phyloP scores from a whole-genome alignment of 352 stramenopile genomes.

The Phytophthora boehmeriae region DNA sequence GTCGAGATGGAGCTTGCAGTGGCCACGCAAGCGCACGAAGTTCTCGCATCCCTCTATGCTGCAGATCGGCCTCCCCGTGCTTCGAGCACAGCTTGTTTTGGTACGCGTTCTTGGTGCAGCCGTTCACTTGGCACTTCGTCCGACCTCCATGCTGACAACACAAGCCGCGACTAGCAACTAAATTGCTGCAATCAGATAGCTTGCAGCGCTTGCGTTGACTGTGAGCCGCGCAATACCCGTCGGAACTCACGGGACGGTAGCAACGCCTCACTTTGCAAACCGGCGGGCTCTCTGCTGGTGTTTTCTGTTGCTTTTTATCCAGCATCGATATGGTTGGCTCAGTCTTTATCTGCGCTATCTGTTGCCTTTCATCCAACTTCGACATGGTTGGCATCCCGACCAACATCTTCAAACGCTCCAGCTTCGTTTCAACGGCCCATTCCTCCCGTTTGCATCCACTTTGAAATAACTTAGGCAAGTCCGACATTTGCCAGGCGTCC shows the following conservation, averaged over 20 bases:
- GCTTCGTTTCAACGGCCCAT: background rate
- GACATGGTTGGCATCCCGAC: too few species aligned
- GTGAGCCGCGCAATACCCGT: constrained; percentile 14
- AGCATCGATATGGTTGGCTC: too few species aligned
- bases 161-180: background rate
- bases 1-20: too few species aligned
- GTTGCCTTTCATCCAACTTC: too few species aligned
- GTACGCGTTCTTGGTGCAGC: background rate
- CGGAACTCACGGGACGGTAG: background rate
- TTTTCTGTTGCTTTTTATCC: too few species aligned
- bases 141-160: background rate
- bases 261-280: constrained; percentile 15
- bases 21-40: too few species aligned
- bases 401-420: background rate
- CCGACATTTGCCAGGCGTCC: constrained; percentile 17
- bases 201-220: background rate
- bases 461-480: constrained; percentile 22
- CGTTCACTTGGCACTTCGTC: background rate
- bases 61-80: too few species aligned
- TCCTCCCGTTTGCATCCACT: constrained; percentile 13
- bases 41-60: too few species aligned
- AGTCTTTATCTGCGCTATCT: too few species aligned
- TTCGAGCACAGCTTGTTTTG: too few species aligned
- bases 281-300: background rate
- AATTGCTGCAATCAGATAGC: background rate